A percentile compares a stretch with the other conserved stretches of the same genome.
phyloP scores from a whole-genome alignment of 257 asterid genomes.

The Capsicum baccatum region DNA sequence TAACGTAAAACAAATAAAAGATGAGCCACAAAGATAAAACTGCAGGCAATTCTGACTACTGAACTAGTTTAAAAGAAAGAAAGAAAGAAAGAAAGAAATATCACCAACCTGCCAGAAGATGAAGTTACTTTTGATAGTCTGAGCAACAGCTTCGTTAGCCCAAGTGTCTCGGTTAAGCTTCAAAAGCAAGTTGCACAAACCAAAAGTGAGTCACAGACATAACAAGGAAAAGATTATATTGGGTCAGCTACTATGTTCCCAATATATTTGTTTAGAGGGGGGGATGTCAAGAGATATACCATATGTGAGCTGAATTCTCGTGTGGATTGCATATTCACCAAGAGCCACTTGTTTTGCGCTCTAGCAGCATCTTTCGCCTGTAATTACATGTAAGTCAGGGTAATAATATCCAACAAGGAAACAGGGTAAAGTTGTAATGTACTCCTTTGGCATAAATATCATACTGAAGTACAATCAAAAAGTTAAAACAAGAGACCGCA shows the following conservation, averaged over 20 bases:
- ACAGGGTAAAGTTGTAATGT: background rate
- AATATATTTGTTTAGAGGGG: background rate
- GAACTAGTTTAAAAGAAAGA: background rate
- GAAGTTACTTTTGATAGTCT: slow-evolving; percentile 87
- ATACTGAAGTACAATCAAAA: background rate
- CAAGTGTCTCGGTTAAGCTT: slow-evolving; percentile 99
- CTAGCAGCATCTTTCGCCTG: slow-evolving; percentile 95
- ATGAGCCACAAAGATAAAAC: background rate
- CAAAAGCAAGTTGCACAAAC: slow-evolving; percentile 38
- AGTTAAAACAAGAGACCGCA: background rate
- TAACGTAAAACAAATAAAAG: background rate
- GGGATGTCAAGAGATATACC: slow-evolving; percentile 54
- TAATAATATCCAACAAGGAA: background rate
- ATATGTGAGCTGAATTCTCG: slow-evolving; percentile 94
- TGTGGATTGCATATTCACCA: slow-evolving; percentile 91
- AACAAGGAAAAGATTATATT: background rate
- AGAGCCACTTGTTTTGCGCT: slow-evolving; percentile 83
- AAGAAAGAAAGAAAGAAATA: slow-evolving; percentile 30
- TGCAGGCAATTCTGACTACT: background rate
- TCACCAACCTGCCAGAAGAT: slow-evolving; percentile 94
- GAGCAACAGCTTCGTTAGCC: slow-evolving; percentile 98
- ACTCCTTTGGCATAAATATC: background rate
- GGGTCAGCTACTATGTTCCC: background rate
- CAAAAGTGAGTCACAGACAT: slow-evolving; percentile 14
- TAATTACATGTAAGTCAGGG: background rate